These are phyloP conservation scores for Musa balbisiana DNA, from an alignment of 202 grass and related monocot species.

Conservation along the genomic window DNA sequence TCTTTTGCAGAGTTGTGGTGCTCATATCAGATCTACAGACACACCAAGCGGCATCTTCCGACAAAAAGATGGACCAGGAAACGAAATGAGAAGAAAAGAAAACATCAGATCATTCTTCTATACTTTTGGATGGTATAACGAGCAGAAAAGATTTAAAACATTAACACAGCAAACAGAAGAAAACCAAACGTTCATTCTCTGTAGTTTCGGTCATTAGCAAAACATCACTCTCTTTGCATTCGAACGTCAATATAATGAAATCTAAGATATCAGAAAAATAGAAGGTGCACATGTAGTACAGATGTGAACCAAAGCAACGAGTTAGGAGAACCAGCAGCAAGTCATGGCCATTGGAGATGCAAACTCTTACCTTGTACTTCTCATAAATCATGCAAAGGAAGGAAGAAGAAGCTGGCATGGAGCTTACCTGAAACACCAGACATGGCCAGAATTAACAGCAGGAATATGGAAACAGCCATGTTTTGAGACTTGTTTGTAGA, in stretches of 20 bases:
- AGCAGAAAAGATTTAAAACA: not conserved
- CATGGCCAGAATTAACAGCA: not conserved
- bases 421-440: not conserved
- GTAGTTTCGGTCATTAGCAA: no score
- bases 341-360: not conserved
- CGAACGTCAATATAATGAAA: no score
- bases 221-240: no score
- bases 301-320: no score
- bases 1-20: slow-evolving; percentile 56
- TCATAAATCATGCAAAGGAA: not conserved
- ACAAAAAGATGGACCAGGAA: not conserved
- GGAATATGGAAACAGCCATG: not conserved
- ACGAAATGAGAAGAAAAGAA: not conserved
- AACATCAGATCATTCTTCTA: not conserved
- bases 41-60: slow-evolving; percentile 52
- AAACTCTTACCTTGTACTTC: not conserved
- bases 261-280: no score
- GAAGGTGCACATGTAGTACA: no score
- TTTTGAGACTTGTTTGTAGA: not conserved
- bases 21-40: slow-evolving; percentile 58
- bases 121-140: not conserved
- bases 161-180: not conserved
- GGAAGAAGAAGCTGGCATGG: not conserved
- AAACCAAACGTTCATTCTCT: no score
- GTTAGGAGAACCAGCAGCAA: no score